Evolutionary conservation across 2,329 filamentous ascomycete genomes (phyloP), one percentile per base, ranked within the genome.

Genomic region (Knoxdaviesia capensis): DNA sequence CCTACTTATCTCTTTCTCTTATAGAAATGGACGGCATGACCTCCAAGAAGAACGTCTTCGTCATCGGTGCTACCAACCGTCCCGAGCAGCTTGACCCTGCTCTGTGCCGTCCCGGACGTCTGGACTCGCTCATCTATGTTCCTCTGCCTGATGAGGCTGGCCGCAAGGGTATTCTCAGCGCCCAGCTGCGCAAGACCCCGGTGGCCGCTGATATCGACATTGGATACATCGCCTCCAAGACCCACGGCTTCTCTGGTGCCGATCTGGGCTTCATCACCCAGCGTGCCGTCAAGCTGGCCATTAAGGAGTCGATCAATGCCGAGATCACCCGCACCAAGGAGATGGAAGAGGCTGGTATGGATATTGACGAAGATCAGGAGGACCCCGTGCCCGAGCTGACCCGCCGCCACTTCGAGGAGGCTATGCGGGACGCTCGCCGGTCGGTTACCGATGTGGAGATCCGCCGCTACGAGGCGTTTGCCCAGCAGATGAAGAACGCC

Each of bases 11-110:
- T 31, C 28, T 20, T 20, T 3, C 20, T 20, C 20, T 7, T 20
- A 10, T 48, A 81, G 85, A 96, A 75, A 94, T 96, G 88, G 88
- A 96, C 52, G 88, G 88, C 54, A 96, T 96, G 88, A 96, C 88
- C 38, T 94, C 88, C 35, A 98, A 98, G 83, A 98, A 98, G 82
- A 98, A 98, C 60, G 90, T 98, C 49, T 98, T 98, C 65, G 90
- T 98, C 50, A 98, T 98, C 54, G 90, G 90, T 60, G 90, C 90
- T 38, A 98, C 90, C 63, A 98, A 98, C 71, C 76, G 90, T 68
- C 90, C 90, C 37, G 90, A 98, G 69, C 90, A 96, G 69, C 82
- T 98, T 46, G 90, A 98, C 62, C 90, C 90, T 59, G 90, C 90
- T 52, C 74, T 98, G 53, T 94, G 88, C 74, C 87, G 90, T 74